phyloP scores from a whole-genome alignment of 495 filamentous ascomycete genomes.

The Penicillium argentinense region DNA sequence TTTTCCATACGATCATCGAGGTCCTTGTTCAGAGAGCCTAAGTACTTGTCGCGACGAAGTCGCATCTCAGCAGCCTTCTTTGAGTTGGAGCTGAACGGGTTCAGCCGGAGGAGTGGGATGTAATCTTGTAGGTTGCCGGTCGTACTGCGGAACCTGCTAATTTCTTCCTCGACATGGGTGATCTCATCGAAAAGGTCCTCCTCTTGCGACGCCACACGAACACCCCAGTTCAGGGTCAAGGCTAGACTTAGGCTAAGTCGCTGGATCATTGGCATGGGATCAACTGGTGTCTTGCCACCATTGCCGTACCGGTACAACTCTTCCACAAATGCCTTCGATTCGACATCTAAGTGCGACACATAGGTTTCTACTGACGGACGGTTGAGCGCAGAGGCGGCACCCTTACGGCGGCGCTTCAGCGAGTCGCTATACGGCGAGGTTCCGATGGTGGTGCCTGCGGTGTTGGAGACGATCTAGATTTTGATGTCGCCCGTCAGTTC shows the following conservation, averaged over 20 bases:
- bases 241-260: slow-evolving; percentile 56
- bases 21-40: slow-evolving; percentile 50
- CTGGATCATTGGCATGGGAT: slow-evolving; percentile 63
- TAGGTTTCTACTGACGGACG: slow-evolving; percentile 61
- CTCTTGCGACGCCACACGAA: slow-evolving; percentile 56
- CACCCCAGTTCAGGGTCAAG: slow-evolving; percentile 64
- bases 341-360: slow-evolving; percentile 58
- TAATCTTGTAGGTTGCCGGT: slow-evolving; percentile 66
- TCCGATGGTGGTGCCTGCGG: slow-evolving; percentile 65
- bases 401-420: slow-evolving; percentile 63
- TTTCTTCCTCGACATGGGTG: slow-evolving; percentile 59
- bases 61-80: slow-evolving; percentile 57
- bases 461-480: slow-evolving; percentile 62
- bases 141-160: slow-evolving; percentile 58
- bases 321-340: slow-evolving; percentile 58
- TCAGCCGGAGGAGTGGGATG: slow-evolving; percentile 58
- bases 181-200: slow-evolving; percentile 62
- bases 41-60: slow-evolving; percentile 59
- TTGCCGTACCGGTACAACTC: slow-evolving; percentile 58
- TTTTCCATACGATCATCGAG: slow-evolving; percentile 58
- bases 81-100: slow-evolving; percentile 53
- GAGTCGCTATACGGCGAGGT: slow-evolving; percentile 63
- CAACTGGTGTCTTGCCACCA: slow-evolving; percentile 50
- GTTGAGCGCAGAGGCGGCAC: slow-evolving; percentile 62
- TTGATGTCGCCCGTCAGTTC: no score